phyloP scores from a whole-genome alignment of 2,329 filamentous ascomycete species.

The Pseudogymnoascus sp. region DNA sequence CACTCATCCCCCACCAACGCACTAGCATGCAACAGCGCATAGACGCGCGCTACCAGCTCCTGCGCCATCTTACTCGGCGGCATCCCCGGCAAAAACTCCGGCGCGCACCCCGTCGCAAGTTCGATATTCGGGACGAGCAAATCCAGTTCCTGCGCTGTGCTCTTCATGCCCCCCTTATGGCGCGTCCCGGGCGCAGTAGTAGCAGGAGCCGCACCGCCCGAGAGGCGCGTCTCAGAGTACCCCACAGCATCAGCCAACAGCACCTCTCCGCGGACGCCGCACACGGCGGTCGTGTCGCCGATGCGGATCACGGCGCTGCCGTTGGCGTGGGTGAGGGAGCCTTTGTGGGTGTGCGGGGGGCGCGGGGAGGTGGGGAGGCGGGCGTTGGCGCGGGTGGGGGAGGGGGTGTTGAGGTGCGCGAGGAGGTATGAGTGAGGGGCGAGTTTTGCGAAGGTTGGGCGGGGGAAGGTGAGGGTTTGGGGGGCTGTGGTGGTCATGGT shows the following conservation, averaged over 20 bases:
- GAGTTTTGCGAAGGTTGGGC: conserved; percentile 77
- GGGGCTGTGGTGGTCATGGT: conserved; percentile 16
- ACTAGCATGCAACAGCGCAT: conserved; percentile 65
- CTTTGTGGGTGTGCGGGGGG: conserved; percentile 65
- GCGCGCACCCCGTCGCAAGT: conserved; percentile 81
- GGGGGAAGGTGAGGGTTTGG: conserved; percentile 35
- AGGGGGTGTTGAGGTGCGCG: conserved; percentile 65
- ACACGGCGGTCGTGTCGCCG: conserved; percentile 91
- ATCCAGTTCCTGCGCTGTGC: conserved; percentile 50
- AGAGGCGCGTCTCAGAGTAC: conserved; percentile 37
- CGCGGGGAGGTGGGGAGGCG: conserved; percentile 63
- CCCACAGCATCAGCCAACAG: conserved; percentile 68
- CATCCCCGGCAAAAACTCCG: conserved; percentile 73
- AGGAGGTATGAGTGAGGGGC: conserved; percentile 84
- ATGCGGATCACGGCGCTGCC: conserved; percentile 82
- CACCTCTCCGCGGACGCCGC: conserved; percentile 81
- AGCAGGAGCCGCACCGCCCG: too few species aligned
- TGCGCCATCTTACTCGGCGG: conserved; percentile 75
- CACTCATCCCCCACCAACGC: conserved; percentile 56
- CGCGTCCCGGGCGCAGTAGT: background rate
- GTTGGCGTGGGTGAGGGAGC: conserved; percentile 79
- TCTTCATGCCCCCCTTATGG: conserved; percentile 23
- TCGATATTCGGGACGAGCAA: conserved; percentile 91
- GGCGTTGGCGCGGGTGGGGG: conserved; percentile 68
- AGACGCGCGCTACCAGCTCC: conserved; percentile 68